Percentiles rank a stretch among this genome's conserved stretches.
phyloP scores from a whole-genome alignment of 73 alveolate genomes.

The Tetrahymena malaccensis region DNA sequence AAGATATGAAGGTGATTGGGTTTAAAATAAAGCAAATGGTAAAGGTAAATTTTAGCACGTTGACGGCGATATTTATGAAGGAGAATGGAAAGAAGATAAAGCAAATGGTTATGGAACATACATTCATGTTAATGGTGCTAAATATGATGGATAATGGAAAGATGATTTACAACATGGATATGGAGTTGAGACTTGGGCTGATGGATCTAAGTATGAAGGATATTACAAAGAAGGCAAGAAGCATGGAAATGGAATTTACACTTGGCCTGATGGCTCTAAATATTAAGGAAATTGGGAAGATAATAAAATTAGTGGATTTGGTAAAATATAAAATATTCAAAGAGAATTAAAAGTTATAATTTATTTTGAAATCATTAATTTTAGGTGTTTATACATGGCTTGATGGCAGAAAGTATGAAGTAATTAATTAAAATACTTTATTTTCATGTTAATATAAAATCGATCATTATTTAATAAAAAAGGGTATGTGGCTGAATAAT shows the following conservation, averaged over 20 bases:
- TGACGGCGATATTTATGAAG: slow-evolving; percentile 39
- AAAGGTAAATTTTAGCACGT: slow-evolving; percentile 34
- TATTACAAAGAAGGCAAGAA: slow-evolving; percentile 50
- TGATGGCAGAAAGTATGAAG: slow-evolving; percentile 44
- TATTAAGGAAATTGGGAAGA: slow-evolving; percentile 58
- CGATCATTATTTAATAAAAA: slow-evolving; percentile 23
- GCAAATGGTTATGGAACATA: slow-evolving; percentile 29
- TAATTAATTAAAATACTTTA: background rate
- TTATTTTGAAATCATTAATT: no score
- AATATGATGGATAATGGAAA: slow-evolving; percentile 48
- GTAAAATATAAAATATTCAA: background rate
- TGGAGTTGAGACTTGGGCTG: slow-evolving; percentile 66
- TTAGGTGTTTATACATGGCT: slow-evolving; percentile 54
- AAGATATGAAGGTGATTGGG: slow-evolving; percentile 34
- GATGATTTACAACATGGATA: slow-evolving; percentile 57
- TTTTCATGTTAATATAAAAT: no score
- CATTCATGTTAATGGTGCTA: slow-evolving; percentile 28
- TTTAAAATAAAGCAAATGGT: slow-evolving; percentile 23
- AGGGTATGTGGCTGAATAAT: background rate
- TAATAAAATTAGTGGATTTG: slow-evolving; percentile 56
- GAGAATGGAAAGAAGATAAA: slow-evolving; percentile 35
- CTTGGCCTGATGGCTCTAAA: slow-evolving; percentile 52
- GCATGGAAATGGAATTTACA: slow-evolving; percentile 59
- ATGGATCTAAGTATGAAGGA: slow-evolving; percentile 59
- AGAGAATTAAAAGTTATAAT: background rate